Conservation (phyloP, 2,329 filamentous ascomycete genomes). For the Cladophialophora exuberans region DNA sequence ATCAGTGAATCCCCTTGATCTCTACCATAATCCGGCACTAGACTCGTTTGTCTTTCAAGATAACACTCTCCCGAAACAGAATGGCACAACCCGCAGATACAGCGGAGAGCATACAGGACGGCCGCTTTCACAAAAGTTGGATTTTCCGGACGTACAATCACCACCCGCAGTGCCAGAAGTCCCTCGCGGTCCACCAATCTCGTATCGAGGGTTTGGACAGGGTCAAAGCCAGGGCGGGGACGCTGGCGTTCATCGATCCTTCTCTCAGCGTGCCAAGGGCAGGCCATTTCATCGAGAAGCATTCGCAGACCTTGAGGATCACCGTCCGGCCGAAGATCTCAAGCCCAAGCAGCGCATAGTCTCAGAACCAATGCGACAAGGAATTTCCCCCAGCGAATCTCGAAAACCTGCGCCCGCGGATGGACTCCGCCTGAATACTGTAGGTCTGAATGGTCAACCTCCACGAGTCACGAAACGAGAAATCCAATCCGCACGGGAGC, state of each 20-base stretch:
- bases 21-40: conserved; percentile 31
- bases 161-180: conserved; percentile 59
- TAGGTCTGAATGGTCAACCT: conserved; percentile 12
- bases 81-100: conserved; percentile 14
- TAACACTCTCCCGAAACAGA: conserved; percentile 11
- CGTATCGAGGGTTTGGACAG: conserved; percentile 49
- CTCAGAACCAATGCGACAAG: conserved; percentile 4
- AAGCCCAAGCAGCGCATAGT: conserved; percentile 14
- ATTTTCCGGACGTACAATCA: background rate
- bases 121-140: conserved; percentile 16
- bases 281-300: conserved; percentile 33
- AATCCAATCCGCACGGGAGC: conserved; percentile 12
- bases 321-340: conserved; percentile 3
- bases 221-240: conserved; percentile 48
- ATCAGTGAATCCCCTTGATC: conserved; percentile 32
- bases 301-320: conserved; percentile 28
- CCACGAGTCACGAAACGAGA: conserved; percentile 11
- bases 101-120: conserved; percentile 13
- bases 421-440: conserved; percentile 22
- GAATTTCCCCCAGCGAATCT: background rate
- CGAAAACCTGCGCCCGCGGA: conserved; percentile 20
- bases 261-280: conserved; percentile 34
- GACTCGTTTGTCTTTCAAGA: conserved; percentile 24
- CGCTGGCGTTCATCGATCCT: conserved; percentile 30
- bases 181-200: conserved; percentile 61